Percentiles rank a stretch among this genome's conserved stretches.
phyloP scores from a whole-genome alignment of 306 rosid genomes.

The Datisca glomerata region DNA sequence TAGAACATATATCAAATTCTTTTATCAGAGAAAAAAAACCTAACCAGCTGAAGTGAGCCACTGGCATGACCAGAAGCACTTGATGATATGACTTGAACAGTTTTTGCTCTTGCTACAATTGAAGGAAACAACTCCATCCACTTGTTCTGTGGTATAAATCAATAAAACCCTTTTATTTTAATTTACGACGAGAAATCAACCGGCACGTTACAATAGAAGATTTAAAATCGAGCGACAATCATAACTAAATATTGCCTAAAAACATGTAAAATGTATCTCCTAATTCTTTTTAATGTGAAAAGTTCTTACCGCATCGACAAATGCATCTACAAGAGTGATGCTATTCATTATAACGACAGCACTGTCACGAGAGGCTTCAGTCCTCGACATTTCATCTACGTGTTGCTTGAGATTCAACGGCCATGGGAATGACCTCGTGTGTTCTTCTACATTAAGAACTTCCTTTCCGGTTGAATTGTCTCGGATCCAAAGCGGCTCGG shows the following conservation, averaged over 20 bases:
- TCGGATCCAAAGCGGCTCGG: conserved; percentile 65
- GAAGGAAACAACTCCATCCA: conserved; percentile 96
- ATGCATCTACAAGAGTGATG: conserved; percentile 85
- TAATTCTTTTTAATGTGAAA: neutral
- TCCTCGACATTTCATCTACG: conserved; percentile 38
- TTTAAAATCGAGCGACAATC: neutral
- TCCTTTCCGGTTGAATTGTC: conserved; percentile 40
- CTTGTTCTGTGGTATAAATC: conserved; percentile 33
- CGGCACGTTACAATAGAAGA: too few relatives aligned
- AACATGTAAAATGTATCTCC: neutral
- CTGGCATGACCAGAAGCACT: conserved; percentile 67
- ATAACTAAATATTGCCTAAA: neutral
- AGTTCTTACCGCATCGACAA: conserved; percentile 69
- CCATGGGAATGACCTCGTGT: conserved; percentile 49
- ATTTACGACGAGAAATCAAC: too few relatives aligned
- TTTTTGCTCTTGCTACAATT: conserved; percentile 72
- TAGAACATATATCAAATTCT: too few relatives aligned
- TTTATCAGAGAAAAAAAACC: too few relatives aligned
- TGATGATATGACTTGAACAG: conserved; percentile 69
- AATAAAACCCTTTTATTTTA: too few relatives aligned
- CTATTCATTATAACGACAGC: conserved; percentile 91
- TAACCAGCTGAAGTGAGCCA: conserved; percentile 90
- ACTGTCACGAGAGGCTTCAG: conserved; percentile 60
- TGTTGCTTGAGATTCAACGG: conserved; percentile 42
- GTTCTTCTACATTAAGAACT: conserved; percentile 63